phyloP scores from a whole-genome alignment of 768 basidiomycete genomes.

The Neoboletus magnificus region DNA sequence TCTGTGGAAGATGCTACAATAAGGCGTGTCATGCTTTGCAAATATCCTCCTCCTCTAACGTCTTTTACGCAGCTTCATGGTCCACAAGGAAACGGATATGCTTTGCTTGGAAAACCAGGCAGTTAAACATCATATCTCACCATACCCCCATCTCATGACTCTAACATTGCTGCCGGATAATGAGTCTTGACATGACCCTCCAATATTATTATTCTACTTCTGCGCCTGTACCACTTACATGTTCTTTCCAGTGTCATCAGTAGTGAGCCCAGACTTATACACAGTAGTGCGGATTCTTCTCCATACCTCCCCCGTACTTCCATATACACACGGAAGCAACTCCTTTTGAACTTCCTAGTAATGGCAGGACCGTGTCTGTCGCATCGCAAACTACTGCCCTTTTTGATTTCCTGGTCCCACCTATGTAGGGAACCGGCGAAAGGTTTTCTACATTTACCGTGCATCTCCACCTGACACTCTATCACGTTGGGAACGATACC shows the following conservation, averaged over 20 bases:
- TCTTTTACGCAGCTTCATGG: conserved; percentile 55
- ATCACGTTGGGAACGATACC: conserved; percentile 15
- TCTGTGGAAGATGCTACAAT: conserved; percentile 70
- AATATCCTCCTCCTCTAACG: neutral
- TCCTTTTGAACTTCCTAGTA: neutral
- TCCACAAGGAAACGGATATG: conserved; percentile 72
- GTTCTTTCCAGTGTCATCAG: conserved; percentile 9
- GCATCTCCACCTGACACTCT: neutral
- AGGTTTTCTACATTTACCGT: neutral
- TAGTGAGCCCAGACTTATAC: conserved; percentile 11
- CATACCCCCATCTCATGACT: neutral
- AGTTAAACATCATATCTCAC: conserved; percentile 25
- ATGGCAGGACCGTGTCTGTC: neutral
- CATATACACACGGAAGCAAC: neutral
- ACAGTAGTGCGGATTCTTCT: conserved; percentile 6
- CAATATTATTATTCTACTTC: conserved; percentile 19
- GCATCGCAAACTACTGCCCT: neutral
- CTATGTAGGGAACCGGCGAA: neutral
- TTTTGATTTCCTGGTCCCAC: too few species aligned
- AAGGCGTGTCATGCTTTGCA: conserved; percentile 40
- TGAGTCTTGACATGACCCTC: conserved; percentile 7
- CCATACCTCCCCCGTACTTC: conserved; percentile 2
- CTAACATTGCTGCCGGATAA: conserved; percentile 4
- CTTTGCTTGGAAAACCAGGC: conserved; percentile 55
- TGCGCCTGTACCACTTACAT: conserved; percentile 21